phyloP scores from a whole-genome alignment of 1,139 yeast genomes.

The Saccharomyces hybrid region DNA sequence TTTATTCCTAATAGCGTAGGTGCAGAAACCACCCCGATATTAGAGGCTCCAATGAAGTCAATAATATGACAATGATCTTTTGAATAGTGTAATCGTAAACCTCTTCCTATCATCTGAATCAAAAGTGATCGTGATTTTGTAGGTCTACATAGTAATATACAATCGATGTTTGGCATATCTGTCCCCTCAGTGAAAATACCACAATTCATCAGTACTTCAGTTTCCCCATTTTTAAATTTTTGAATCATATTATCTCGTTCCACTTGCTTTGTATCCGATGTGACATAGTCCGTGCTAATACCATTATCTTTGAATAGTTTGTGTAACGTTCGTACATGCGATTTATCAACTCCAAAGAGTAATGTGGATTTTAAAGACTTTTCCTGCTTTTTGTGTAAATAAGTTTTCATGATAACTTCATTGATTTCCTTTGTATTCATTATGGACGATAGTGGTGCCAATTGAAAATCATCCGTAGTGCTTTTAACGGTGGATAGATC shows the following conservation, averaged over 20 bases:
- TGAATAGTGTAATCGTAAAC: conserved; percentile 55
- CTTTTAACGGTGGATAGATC: conserved; percentile 33
- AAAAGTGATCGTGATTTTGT: conserved; percentile 66
- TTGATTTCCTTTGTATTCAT: conserved; percentile 52
- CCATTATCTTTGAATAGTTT: conserved; percentile 51
- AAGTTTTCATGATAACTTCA: conserved; percentile 52
- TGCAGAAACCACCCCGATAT: conserved; percentile 51
- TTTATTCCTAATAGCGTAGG: conserved; percentile 52
- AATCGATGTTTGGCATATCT: conserved; percentile 86
- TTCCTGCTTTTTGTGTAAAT: conserved; percentile 33
- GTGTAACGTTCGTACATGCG: conserved; percentile 55
- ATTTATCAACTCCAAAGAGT: conserved; percentile 15
- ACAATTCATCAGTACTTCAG: conserved; percentile 78
- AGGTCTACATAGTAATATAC: conserved; percentile 72
- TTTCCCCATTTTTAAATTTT: conserved; percentile 53
- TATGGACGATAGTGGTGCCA: conserved; percentile 43
- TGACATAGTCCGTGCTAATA: conserved; percentile 64
- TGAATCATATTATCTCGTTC: conserved; percentile 49
- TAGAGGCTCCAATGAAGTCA: conserved; percentile 63
- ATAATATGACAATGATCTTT: conserved; percentile 67
- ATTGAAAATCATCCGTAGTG: conserved; percentile 45
- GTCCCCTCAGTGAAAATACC: conserved; percentile 94
- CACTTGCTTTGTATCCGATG: conserved; percentile 52
- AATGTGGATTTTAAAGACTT: conserved; percentile 15
- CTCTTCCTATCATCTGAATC: conserved; percentile 90